phyloP scores from a whole-genome alignment of 2,329 filamentous ascomycete genomes.

The Teratosphaeria nubilosa region DNA sequence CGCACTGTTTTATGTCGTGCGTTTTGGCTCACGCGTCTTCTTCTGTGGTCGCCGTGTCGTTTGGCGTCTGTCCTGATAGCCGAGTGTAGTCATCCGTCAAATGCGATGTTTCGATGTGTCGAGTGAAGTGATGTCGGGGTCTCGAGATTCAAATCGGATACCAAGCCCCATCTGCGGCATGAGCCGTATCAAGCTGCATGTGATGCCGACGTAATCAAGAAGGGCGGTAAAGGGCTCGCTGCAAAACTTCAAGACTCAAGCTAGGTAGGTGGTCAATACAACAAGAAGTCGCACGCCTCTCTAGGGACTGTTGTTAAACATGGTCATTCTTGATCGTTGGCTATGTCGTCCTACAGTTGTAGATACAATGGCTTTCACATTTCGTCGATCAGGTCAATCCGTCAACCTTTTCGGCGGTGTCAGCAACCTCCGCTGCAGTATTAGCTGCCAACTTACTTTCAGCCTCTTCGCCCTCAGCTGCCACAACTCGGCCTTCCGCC shows the following conservation, averaged over 20 bases:
- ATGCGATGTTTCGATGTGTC: neutral
- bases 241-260: neutral
- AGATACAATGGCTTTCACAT: neutral
- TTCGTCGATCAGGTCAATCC: neutral
- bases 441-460: conserved; percentile 26
- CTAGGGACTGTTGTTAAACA: neutral
- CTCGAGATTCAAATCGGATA: neutral
- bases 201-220: neutral
- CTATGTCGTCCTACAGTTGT: neutral
- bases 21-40: neutral
- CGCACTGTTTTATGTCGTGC: neutral
- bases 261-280: neutral
- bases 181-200: neutral
- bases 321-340: neutral
- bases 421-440: conserved; percentile 36
- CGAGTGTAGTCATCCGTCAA: neutral
- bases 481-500: conserved; percentile 22
- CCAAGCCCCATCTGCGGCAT: neutral
- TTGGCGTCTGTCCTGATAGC: neutral
- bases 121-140: neutral
- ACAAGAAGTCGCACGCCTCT: neutral
- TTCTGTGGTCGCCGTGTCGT: neutral
- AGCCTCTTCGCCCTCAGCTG: conserved; percentile 18
- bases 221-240: neutral
- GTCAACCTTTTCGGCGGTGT: conserved; percentile 30